A percentile compares a stretch with the other conserved stretches of the same genome.
These are phyloP conservation scores for Quercus aquifolioides DNA, from an alignment of 306 rosid species.

Conservation along the genomic window DNA sequence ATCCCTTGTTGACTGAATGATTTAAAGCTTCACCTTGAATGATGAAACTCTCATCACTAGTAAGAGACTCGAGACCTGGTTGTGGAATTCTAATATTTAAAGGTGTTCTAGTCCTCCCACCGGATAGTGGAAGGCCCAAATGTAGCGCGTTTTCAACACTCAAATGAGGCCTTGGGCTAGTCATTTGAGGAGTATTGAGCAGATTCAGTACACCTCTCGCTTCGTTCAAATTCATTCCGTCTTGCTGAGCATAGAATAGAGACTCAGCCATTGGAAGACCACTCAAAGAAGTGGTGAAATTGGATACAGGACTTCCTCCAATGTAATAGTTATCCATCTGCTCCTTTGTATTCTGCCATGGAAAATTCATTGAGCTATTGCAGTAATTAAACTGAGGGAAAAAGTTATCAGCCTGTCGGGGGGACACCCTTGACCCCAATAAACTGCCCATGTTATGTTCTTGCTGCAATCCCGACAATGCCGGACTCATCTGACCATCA, in stretches of 20 bases:
- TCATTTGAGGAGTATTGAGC: constrained; percentile 11
- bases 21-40: constrained; percentile 50
- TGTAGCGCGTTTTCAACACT: constrained; percentile 16
- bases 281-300: constrained; percentile 13
- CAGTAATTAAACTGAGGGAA: constrained; percentile 28
- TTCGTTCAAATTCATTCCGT: constrained; percentile 25
- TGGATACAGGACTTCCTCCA: constrained; percentile 20
- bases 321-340: constrained; percentile 16
- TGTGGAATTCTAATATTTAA: constrained; percentile 27
- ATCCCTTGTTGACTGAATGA: constrained; percentile 27
- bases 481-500: constrained; percentile 17
- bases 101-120: constrained; percentile 28
- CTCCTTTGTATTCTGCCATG: constrained; percentile 18
- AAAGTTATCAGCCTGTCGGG: background rate
- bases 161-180: constrained; percentile 25
- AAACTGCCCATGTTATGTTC: constrained; percentile 18
- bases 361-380: constrained; percentile 27
- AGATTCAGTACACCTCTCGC: constrained; percentile 23
- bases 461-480: constrained; percentile 22
- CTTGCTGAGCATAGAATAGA: constrained; percentile 10
- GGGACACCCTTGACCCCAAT: constrained; percentile 19
- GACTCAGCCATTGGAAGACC: constrained; percentile 28
- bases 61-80: constrained; percentile 30
- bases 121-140: constrained; percentile 12
- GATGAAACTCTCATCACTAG: constrained; percentile 50